Evolutionary conservation across 2,329 filamentous ascomycete genomes (phyloP), one percentile per base, ranked within the genome.

Genomic region (Fusarium bactridioides): DNA sequence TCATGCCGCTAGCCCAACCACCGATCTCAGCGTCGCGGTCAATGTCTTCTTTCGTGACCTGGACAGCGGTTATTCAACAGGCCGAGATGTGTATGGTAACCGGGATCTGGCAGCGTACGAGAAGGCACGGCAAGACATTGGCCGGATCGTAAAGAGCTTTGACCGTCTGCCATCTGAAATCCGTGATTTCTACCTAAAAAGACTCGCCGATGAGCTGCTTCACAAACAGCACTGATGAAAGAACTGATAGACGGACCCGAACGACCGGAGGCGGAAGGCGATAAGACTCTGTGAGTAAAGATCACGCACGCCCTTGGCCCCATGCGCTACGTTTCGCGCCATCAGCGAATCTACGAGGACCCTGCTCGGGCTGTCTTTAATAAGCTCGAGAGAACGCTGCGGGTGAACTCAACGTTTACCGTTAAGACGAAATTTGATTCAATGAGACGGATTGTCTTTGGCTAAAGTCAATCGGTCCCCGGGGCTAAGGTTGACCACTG

Each of bases 71-170:
- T 96, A 96, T 79, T 90, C 93, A 2, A 80, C 87, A 2, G 94
- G 94, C 2, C 88, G 91, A 72, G 94, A 97, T 79, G 92, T 97
- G 0, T 97, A 97, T 78, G 94, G 93, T 3, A 97, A 97, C 78
- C 87, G 94, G 43, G 95, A 97, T 80, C 80, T 97, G 55, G 91
- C 92, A 43, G 92, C 92, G 3, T 97, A 97, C 78, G 94, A 97
- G 79, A 94, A 93, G 76, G 93, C 92, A 1, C 86, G 94, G 58
- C 86, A 88, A 71, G 93, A 95, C 75, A 82, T 97, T 10, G 86
- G 88, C 48, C 91, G 89, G 73, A 91, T 97, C 31, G 82, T 84
- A 0, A 89, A 86, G 67, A 85, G 85, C 5, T 94, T 95, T 77
- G 86, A 87, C 43, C 88, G 85, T 15, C 73, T 95, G 33, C 92